phyloP scores from a whole-genome alignment of 768 basidiomycete genomes.

The Rhizopogon vinicolor region DNA sequence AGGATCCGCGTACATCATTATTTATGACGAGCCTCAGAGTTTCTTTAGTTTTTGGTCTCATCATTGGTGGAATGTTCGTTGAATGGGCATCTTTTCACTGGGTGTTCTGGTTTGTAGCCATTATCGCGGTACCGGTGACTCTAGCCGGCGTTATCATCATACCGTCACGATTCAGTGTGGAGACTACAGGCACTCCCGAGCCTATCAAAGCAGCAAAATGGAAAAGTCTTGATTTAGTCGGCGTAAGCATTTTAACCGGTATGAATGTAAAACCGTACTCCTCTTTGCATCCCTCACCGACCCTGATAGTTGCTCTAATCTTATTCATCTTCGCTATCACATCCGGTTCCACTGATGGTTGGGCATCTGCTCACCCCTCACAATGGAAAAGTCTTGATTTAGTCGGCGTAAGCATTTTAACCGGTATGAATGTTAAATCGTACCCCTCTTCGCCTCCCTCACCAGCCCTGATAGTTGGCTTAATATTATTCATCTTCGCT shows the following conservation, averaged over 20 bases:
- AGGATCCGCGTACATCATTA: neutral
- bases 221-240: constrained; percentile 32
- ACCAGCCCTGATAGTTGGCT: constrained; percentile 12
- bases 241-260: constrained; percentile 36
- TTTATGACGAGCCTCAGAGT: neutral
- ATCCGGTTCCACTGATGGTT: constrained; percentile 45
- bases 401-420: constrained; percentile 34
- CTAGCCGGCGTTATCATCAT: constrained; percentile 28
- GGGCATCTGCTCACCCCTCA: constrained; percentile 44
- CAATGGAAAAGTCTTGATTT: constrained; percentile 33
- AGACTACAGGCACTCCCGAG: constrained; percentile 1
- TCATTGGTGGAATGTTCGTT: constrained; percentile 41
- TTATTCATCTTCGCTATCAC: constrained; percentile 38
- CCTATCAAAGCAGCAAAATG: constrained; percentile 10
- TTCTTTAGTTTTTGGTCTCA: constrained; percentile 33
- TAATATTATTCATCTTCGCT: constrained; percentile 34
- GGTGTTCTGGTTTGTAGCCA: constrained; percentile 48
- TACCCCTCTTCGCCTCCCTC: neutral
- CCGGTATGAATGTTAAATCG: constrained; percentile 18
- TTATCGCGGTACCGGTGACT: constrained; percentile 32
- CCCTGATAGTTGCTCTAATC: constrained; percentile 20
- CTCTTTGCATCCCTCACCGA: neutral
- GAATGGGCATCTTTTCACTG: constrained; percentile 39
- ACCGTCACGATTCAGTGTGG: constrained; percentile 21
- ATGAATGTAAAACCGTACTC: neutral